Evolutionary conservation across 371 early-diverging fungal genomes (phyloP), one percentile per base, ranked within the genome.

Genomic region (Fennellomyces sp.): DNA sequence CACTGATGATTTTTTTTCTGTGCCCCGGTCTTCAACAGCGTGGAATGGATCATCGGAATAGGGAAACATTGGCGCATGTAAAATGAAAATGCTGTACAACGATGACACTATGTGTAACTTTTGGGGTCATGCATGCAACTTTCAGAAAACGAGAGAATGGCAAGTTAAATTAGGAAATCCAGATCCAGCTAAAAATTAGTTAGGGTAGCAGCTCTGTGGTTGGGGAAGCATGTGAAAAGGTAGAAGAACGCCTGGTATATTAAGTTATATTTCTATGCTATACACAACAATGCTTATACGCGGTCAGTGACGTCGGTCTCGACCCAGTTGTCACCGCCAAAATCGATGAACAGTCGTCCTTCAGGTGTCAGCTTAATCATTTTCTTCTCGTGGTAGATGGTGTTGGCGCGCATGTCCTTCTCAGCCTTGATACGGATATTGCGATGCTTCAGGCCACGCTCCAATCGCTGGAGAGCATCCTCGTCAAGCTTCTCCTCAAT

Each of bases 371-470:
- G 29, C 38, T 58, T 67, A 52, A 67, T 52, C 51, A 67, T 31
- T 21, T 60, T 60, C 42, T 63, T 63, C 21, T 58, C 63, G 29
- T 72, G 72, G 53, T 72, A 72, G 23, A 54, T 68, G 2, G 78
- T 75, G 33, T 61, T 63, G 31, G 66, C 73, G 21, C 78, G 61
- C 8, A 72, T 27, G 19, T 64, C 54, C n/a, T 60, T 68, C 26
- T 78, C 78, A n/a, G 75, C 68, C 42, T 70, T 69, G 19, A 74
- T 56, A 25, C 78, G 64, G 8, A 52, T 52, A 30, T 66, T 13
- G 39, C 78, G 69, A 36, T 73, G 69, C 10, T 38, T 27, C 7
- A 61, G 70, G 21, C 51, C 78, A 10, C 63, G 35, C 15, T 51
- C 61, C 17, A 72, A 52, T 36, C 75, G 70, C 12, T 50, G 56